Evolutionary conservation across 176 grass and related monocot species (phyloP).

Genomic region (Thinopyrum elongatum): DNA sequence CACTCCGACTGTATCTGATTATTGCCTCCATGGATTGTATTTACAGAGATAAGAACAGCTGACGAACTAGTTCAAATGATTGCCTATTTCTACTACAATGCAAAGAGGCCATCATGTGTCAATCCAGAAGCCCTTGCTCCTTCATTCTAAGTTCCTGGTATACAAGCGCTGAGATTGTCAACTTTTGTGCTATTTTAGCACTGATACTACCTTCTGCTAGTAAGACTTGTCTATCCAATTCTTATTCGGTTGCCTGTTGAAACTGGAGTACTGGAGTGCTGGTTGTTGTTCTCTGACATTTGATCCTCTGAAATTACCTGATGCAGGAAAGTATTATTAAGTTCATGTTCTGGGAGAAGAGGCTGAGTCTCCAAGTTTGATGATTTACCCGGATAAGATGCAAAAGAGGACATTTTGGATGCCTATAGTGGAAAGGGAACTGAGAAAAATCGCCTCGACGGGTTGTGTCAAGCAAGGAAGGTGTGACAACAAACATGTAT

Average conservation of each 20-base stretch:
- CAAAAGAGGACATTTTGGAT: not conserved
- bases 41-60: conserved; percentile 62
- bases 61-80: conserved; percentile 75
- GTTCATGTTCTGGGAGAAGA: not conserved
- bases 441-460: not conserved
- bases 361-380: not conserved
- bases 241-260: not conserved
- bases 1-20: not conserved
- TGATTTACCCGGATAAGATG: not conserved
- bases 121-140: conserved; percentile 54
- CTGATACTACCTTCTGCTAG: not conserved
- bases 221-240: not conserved
- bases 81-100: conserved; percentile 92
- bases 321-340: conserved; percentile 11
- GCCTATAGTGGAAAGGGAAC: not conserved
- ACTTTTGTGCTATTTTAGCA: not conserved
- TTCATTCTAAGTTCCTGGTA: conserved; percentile 26
- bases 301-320: conserved; percentile 14
- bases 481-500: not conserved
- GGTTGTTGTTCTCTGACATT: not conserved
- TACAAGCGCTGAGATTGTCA: not conserved
- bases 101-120: conserved; percentile 79
- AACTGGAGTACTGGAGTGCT: not conserved
- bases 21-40: not conserved
- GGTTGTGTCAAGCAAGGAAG: not conserved